Evolutionary conservation across 23 red algal genomes (phyloP), one percentile per base, ranked within the genome.

Genomic region (Gracilaria domingensis): DNA sequence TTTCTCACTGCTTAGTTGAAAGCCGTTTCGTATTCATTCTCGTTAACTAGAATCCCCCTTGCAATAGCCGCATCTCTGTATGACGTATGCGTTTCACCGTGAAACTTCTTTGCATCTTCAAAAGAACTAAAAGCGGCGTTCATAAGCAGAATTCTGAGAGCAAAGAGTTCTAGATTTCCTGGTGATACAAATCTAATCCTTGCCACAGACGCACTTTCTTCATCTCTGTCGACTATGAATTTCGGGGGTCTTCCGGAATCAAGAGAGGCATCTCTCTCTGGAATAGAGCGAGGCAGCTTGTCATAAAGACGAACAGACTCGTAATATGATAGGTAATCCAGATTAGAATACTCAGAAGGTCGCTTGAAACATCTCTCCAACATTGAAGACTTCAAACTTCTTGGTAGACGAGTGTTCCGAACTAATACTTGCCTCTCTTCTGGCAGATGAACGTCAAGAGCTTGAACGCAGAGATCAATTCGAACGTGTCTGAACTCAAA

Each of bases 401-500:
- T n/a, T n/a, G n/a, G n/a, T n/a, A n/a, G n/a, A n/a, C n/a, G n/a
- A n/a, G n/a, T n/a, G n/a, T n/a, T n/a, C n/a, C n/a, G n/a, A n/a
- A n/a, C n/a, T n/a, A n/a, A n/a, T n/a, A n/a, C n/a, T n/a, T n/a
- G n/a, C n/a, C n/a, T n/a, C n/a, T n/a, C n/a, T n/a, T n/a, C n/a
- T n/a, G n/a, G n/a, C n/a, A n/a, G n/a, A n/a, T n/a, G n/a, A n/a
- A n/a, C n/a, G n/a, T n/a, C n/a, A n/a, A n/a, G n/a, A n/a, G n/a
- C n/a, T n/a, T n/a, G n/a, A n/a, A n/a, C n/a, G n/a, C n/a, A n/a
- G n/a, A 8, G 28, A 64, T 64, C 21, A 18, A 64, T 64, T 4
- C n/a, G 59, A 64, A n/a, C 59, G 28, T 64, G 59, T 18, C 59
- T 64, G 17, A 64, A 64, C 21, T 64, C 59, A 64, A 64, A 64